phyloP scores from a whole-genome alignment of 805 yeast genomes.

The Candida anglica region DNA sequence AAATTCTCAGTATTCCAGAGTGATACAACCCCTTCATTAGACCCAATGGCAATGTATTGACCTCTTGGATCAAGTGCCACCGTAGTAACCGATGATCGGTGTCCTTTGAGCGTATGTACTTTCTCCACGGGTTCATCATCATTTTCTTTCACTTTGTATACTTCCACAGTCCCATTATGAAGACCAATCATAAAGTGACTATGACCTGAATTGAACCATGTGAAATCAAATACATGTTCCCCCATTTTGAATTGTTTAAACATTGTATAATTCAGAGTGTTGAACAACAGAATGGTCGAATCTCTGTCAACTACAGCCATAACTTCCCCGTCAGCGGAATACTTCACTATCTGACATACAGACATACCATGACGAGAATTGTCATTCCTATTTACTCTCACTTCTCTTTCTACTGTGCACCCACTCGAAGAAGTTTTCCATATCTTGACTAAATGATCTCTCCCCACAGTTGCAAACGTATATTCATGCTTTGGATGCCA shows the following conservation, averaged over 20 bases:
- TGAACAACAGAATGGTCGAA: constrained; percentile 32
- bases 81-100: constrained; percentile 47
- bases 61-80: constrained; percentile 53
- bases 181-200: constrained; percentile 34
- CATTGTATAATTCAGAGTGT: constrained; percentile 23
- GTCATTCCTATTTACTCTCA: constrained; percentile 19
- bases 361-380: constrained; percentile 5
- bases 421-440: constrained; percentile 35
- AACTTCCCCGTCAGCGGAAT: constrained; percentile 44
- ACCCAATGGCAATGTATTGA: constrained; percentile 46
- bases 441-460: constrained; percentile 42
- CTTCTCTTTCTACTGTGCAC: constrained; percentile 27
- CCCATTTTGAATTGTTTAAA: constrained; percentile 9
- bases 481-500: constrained; percentile 50
- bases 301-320: constrained; percentile 41
- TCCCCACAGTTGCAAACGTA: constrained; percentile 45
- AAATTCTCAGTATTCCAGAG: constrained; percentile 44
- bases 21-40: constrained; percentile 54
- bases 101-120: constrained; percentile 31
- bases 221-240: constrained; percentile 35
- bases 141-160: constrained; percentile 13
- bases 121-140: constrained; percentile 4
- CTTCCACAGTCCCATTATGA: constrained; percentile 40
- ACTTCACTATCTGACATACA: constrained; percentile 23
- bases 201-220: constrained; percentile 45